These are phyloP conservation scores for Kluyveromyces nonfermentans DNA, from an alignment of 805 yeast genomes.

Conservation along the genomic window DNA sequence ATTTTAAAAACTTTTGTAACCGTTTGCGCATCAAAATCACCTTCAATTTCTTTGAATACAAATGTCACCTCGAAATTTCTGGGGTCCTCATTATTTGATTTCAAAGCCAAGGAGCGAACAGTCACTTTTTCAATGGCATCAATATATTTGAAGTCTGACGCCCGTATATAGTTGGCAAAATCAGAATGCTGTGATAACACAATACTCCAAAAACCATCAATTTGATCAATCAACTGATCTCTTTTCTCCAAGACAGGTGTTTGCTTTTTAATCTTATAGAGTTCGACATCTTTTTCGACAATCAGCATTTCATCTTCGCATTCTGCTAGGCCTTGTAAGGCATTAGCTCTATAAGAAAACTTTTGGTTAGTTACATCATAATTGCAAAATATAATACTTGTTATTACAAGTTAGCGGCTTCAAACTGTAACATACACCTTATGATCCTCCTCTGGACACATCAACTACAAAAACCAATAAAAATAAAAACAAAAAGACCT, in stretches of 20 bases:
- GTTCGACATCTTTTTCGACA: constrained; percentile 52
- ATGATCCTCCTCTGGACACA: no score
- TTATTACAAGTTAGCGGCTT: no score
- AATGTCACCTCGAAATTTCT: constrained; percentile 55
- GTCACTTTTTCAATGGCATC: constrained; percentile 58
- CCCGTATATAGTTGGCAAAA: constrained; percentile 67
- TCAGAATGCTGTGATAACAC: constrained; percentile 79
- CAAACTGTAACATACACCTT: no score
- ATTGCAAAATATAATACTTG: no score
- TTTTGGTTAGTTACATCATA: neutral
- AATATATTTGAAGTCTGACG: constrained; percentile 67
- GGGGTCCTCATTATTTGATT: constrained; percentile 32
- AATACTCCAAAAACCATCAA: constrained; percentile 82
- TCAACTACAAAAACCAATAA: no score
- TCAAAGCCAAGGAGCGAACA: constrained; percentile 40
- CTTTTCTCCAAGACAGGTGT: constrained; percentile 51
- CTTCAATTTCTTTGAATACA: constrained; percentile 41
- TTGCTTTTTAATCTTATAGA: constrained; percentile 42
- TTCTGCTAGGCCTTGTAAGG: constrained; percentile 41
- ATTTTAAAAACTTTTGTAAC: constrained; percentile 52
- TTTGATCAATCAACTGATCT: constrained; percentile 38
- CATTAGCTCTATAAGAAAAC: constrained; percentile 7
- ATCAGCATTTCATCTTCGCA: constrained; percentile 50
- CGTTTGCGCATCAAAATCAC: constrained; percentile 44
- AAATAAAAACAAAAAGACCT: no score